Conservation (phyloP, 306 rosid genomes). For the Trichosanthes truncata region DNA sequence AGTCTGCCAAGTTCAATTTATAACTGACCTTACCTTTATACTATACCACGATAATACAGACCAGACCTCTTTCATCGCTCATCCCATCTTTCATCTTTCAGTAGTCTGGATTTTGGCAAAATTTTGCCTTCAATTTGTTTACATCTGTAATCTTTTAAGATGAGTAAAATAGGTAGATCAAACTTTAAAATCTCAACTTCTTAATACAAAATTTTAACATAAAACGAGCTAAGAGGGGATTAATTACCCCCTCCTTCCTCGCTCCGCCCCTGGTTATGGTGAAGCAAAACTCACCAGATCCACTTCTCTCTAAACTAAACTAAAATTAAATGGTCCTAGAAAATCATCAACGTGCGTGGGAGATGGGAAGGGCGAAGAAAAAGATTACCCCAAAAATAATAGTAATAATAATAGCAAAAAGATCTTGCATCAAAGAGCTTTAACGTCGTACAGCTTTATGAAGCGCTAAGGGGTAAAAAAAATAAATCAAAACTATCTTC, state of each 20-base stretch:
- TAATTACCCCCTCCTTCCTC: background rate
- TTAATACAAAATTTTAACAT: too few species aligned
- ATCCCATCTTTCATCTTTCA: too few species aligned
- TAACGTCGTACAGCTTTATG: constrained; percentile 12
- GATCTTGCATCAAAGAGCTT: constrained; percentile 10
- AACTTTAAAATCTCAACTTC: too few species aligned
- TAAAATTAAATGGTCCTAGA: background rate
- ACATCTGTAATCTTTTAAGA: too few species aligned
- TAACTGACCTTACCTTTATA: too few species aligned
- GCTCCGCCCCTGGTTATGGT: background rate
- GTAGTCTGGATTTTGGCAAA: too few species aligned
- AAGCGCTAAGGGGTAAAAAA: background rate
- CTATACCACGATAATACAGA: too few species aligned
- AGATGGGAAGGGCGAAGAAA: background rate
- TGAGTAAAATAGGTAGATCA: too few species aligned
- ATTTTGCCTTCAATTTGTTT: too few species aligned
- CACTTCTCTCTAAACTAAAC: background rate
- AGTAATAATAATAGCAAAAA: constrained; percentile 5
- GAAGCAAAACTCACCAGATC: background rate
- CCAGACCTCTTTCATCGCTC: background rate
- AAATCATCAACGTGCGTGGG: background rate
- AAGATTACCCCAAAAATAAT: background rate
- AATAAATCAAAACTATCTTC: constrained; percentile 13
- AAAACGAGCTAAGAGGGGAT: background rate
- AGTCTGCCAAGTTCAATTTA: too few species aligned